These are phyloP conservation scores for Paramecium caudatum DNA, from an alignment of 73 alveolate species.

Conservation along the genomic window DNA sequence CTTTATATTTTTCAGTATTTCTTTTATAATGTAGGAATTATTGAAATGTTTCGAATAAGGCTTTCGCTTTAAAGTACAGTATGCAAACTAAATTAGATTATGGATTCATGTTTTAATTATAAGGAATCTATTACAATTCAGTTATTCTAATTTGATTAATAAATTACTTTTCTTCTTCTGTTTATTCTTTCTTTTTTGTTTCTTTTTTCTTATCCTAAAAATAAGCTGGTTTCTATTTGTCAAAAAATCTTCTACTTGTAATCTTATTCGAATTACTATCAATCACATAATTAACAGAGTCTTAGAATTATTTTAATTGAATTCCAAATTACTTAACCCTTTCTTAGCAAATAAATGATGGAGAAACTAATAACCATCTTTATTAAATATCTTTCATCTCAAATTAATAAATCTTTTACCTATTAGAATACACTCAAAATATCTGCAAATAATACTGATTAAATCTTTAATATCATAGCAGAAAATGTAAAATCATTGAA, in stretches of 20 bases:
- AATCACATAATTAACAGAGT: conserved; percentile 45
- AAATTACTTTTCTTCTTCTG: conserved; percentile 62
- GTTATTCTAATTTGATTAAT: not conserved
- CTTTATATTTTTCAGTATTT: conserved; percentile 53
- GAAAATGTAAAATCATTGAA: conserved; percentile 47
- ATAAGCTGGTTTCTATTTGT: conserved; percentile 58
- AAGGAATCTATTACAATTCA: conserved; percentile 41
- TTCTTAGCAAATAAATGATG: conserved; percentile 4
- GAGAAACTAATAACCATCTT: conserved; percentile 18
- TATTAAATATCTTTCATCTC: conserved; percentile 18
- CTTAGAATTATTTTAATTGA: conserved; percentile 31
- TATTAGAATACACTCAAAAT: not conserved
- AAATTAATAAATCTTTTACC: not conserved
- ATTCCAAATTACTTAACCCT: conserved; percentile 22
- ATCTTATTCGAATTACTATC: conserved; percentile 32
- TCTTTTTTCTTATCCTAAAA: conserved; percentile 54
- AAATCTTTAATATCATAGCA: not conserved
- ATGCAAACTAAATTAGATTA: conserved; percentile 47
- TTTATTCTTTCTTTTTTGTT: conserved; percentile 34
- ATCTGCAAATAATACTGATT: conserved; percentile 39
- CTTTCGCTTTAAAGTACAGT: conserved; percentile 33
- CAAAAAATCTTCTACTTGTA: conserved; percentile 60
- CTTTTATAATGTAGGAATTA: conserved; percentile 40
- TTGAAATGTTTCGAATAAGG: conserved; percentile 19
- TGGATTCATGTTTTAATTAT: conserved; percentile 31